phyloP scores from a whole-genome alignment of 176 grass and related monocot species.

The Zoysia pacifica region DNA sequence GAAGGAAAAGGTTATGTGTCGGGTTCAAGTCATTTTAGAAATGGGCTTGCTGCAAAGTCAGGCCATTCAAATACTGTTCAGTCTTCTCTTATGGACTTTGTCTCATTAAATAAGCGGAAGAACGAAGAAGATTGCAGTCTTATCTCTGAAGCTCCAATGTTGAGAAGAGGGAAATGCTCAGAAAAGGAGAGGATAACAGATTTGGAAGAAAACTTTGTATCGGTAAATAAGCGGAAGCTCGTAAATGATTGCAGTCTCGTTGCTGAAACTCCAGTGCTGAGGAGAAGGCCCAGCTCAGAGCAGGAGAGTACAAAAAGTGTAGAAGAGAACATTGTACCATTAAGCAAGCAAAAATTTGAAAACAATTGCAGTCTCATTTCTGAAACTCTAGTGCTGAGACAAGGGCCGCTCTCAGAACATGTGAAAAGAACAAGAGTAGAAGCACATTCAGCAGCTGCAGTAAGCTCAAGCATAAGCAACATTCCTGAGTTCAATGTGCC shows the following conservation, averaged over 20 bases:
- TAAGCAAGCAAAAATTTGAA: slow-evolving; percentile 77
- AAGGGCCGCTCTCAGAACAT: slow-evolving; percentile 45
- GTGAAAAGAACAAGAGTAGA: slow-evolving; percentile 39
- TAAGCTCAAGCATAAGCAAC: slow-evolving; percentile 19
- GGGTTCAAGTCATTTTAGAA: slow-evolving; percentile 28
- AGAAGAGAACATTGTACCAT: slow-evolving; percentile 56
- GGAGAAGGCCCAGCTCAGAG: slow-evolving; percentile 47
- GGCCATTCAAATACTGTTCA: slow-evolving; percentile 57
- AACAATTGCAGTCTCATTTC: slow-evolving; percentile 62
- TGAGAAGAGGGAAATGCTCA: slow-evolving; percentile 58
- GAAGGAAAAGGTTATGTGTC: slow-evolving; percentile 31
- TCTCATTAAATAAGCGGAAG: slow-evolving; percentile 83
- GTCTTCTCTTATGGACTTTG: slow-evolving; percentile 76
- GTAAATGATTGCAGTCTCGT: slow-evolving; percentile 58
- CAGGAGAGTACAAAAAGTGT: slow-evolving; percentile 41
- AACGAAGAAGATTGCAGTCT: slow-evolving; percentile 54
- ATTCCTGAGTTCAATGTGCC: slow-evolving; percentile 37
- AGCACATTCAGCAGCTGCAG: slow-evolving; percentile 27
- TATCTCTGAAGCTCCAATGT: slow-evolving; percentile 81
- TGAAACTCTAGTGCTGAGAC: slow-evolving; percentile 84
- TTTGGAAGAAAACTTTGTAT: slow-evolving; percentile 53
- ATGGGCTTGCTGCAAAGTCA: slow-evolving; percentile 39
- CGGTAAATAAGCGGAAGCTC: slow-evolving; percentile 67
- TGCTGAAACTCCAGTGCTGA: slow-evolving; percentile 82
- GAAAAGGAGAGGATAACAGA: slow-evolving; percentile 47